These are phyloP conservation scores for Claviceps sp. DNA, from an alignment of 2,329 filamentous ascomycete genomes.

Conservation along the genomic window DNA sequence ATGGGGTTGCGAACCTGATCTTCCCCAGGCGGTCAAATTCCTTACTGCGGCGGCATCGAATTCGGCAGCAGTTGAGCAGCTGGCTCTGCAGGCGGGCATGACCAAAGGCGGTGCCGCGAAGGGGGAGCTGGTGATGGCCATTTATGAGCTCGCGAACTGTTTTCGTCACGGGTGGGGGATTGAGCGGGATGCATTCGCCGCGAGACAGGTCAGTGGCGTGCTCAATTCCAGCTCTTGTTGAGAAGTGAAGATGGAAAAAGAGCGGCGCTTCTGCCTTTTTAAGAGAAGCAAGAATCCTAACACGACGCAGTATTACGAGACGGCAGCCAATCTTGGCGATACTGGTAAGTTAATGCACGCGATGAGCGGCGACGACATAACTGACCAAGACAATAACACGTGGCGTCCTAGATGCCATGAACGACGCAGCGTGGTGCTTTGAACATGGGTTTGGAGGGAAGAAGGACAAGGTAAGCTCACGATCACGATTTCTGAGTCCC, in stretches of 20 bases:
- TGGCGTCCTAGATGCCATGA: constrained; percentile 67
- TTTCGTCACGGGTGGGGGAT: constrained; percentile 95
- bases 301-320: constrained; percentile 73
- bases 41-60: constrained; percentile 83
- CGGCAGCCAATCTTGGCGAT: constrained; percentile 89
- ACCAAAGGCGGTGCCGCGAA: constrained; percentile 92
- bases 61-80: constrained; percentile 72
- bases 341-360: constrained; percentile 40
- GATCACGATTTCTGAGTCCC: no score
- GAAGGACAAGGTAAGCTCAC: constrained; percentile 82
- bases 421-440: constrained; percentile 93
- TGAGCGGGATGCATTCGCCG: constrained; percentile 71
- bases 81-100: constrained; percentile 74
- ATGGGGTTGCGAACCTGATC: constrained; percentile 73
- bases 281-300: constrained; percentile 11
- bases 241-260: background rate
- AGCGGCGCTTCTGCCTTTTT: constrained; percentile 8
- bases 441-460: constrained; percentile 91
- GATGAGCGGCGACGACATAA: background rate
- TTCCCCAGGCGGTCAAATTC: constrained; percentile 63
- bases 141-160: constrained; percentile 86
- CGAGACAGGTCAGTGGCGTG: constrained; percentile 47
- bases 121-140: constrained; percentile 89
- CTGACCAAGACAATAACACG: background rate
- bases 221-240: background rate